Base-by-base conservation (phyloP, 164 flowering plant species). In the Protea cynaroides region DNA sequence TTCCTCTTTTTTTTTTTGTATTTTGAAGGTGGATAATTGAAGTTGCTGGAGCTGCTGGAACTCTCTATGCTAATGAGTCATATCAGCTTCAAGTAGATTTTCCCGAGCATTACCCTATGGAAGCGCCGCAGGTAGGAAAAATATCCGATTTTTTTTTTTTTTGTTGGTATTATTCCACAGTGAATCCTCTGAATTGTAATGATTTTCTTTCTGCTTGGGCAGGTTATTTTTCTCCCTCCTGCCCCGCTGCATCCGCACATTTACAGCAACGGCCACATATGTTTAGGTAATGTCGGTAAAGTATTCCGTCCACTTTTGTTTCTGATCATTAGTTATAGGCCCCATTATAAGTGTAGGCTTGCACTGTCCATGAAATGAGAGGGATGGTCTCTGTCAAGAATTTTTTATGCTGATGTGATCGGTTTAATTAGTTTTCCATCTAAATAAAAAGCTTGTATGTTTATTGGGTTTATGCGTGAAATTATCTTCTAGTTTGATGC, bases 161-260 rank as follows among this genome's bases (percentile, higher is more conserved):
- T 29, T 24, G 12, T 14, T 8, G 1, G 46, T 15, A 12, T 15
- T 49, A 13, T 6, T 15, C 17, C 7, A 49, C 18, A 12, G 14
- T 14, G 14, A 4, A 13, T 18, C 7, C 24, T 63, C 29, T 21
- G 34, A 17, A 7, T 52, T 64, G 6, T n/a, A 4, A 25, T 38
- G 24, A 51, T 56, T 57, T 21, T 37, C 6, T 68, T 71, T 68
- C 17, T n/a, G 59, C 49, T 73, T 50, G 56, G 19, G 52, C 84
- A 92, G 98, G 98, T 92, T 71, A 83, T 90, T 59, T 92, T 92
- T 80, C 29, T 86, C 13, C 81, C 78, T 46, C 97, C 97, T 58
- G 96, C 98, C 29, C 98, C 98, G 8, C 65, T 81, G 76, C 98
- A 92, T 73, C 96, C 97, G 68, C 97, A 93, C 65, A 90, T 93